Evolutionary conservation across 345 rosid species (phyloP), one percentile per base, ranked within the genome.

Genomic region (Odontarrhena argentea): DNA sequence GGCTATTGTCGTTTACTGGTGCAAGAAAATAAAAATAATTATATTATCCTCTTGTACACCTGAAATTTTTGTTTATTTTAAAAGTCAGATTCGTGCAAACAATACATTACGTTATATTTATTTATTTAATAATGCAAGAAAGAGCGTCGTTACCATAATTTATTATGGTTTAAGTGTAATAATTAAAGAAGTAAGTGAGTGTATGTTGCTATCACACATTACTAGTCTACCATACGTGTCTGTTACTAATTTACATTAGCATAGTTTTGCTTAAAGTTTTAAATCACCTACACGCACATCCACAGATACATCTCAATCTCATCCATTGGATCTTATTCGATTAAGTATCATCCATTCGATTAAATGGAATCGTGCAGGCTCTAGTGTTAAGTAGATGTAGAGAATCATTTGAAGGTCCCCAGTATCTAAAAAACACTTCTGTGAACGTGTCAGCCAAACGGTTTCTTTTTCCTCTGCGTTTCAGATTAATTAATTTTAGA

Each of bases 381-480:
- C 15, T 18, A 59, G 5, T 9, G 30, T 34, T 9, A 50, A 42
- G 13, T 36, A 24, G 43, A 55, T 55, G 60, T 24, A 64, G 70
- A 22, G 38, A 11, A 64, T 73, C 18, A 25, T 8, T 8, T 15
- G 10, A 15, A 9, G 60, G 18, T 12, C 55, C 56, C 22, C 55
- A 61, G 63, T 61, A 62, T 70, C 75, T 34, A 38, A 57, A 18
- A 32, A 40, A 34, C n/a, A 32, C 36, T n/a, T 53, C 54, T 69
- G 53, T 5, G 49, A 60, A 53, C 77, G 77, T 73, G 72, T 73
- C 66, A 66, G 56, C 62, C 8, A 37, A 5, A 67, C 63, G 72
- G 73, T 67, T 74, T 60, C 36, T 65, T 59, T 74, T 26, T 36
- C 36, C 13, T 43, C 53, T 51, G 14, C 42, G 51, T 60, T 26